phyloP scores from a whole-genome alignment of 805 yeast species.

The Ogataea paradorogensis region DNA sequence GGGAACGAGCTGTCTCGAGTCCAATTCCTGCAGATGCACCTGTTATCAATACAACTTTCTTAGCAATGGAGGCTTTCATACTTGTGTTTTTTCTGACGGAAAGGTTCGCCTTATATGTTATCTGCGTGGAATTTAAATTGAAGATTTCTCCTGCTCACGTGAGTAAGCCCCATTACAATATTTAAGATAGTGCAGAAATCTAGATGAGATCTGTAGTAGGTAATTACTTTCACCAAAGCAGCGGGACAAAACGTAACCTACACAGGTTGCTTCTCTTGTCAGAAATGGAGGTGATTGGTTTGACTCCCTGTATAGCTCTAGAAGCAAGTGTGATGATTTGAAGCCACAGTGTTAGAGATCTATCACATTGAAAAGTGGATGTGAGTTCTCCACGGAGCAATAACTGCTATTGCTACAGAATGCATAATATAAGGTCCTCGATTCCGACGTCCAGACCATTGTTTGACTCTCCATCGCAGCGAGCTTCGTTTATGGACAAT shows the following conservation, averaged over 20 bases:
- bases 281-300: constrained; percentile 8
- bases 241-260: neutral
- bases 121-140: neutral
- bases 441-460: no score
- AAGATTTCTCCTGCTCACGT: no score
- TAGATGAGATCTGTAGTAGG: no score
- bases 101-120: neutral
- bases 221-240: no score
- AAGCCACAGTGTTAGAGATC: constrained; percentile 6
- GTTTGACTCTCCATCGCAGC: no score
- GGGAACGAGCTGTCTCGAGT: constrained; percentile 44
- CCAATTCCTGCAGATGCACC: constrained; percentile 53
- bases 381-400: constrained; percentile 6
- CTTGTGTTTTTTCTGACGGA: neutral
- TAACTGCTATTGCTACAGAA: no score
- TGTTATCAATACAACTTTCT: constrained; percentile 29
- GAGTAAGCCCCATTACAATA: no score
- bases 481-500: no score
- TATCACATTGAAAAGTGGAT: constrained; percentile 5
- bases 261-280: constrained; percentile 12
- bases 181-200: no score
- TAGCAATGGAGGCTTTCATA: constrained; percentile 1
- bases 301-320: neutral
- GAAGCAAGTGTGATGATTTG: constrained; percentile 10
- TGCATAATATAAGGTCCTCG: no score